A percentile compares a stretch with the other conserved stretches of the same genome.
Evolutionary conservation across 108 stramenopile genomes (phyloP).

Genomic region (Cyclotella baltica): DNA sequence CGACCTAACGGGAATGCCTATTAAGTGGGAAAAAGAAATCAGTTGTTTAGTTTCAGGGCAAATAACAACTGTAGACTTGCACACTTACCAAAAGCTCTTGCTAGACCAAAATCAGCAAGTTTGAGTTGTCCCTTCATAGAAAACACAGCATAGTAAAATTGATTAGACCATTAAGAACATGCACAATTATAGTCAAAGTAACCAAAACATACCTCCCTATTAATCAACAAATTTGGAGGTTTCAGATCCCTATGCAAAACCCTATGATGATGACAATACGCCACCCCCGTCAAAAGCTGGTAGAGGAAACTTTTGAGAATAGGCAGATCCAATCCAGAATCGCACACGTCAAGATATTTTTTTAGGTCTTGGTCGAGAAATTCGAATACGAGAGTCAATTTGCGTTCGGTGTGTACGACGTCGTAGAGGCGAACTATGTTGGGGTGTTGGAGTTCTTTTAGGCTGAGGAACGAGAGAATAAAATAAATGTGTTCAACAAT

Average conservation of each 20-base stretch:
- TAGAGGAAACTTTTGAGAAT: constrained; percentile 96
- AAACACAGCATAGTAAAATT: neutral
- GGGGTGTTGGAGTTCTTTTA: constrained; percentile 95
- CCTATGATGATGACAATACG: constrained; percentile 98
- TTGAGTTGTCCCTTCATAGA: constrained; percentile 85
- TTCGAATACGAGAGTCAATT: constrained; percentile 98
- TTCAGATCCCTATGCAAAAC: constrained; percentile 98
- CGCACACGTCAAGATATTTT: constrained; percentile 96
- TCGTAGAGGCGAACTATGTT: constrained; percentile 98
- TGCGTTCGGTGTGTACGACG: constrained; percentile 98
- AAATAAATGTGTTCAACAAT: too few species aligned
- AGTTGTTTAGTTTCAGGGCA: neutral
- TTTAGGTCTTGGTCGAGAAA: constrained; percentile 99
- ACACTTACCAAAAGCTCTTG: constrained; percentile 87
- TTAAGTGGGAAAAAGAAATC: neutral
- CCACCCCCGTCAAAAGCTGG: constrained; percentile 97
- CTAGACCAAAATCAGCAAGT: constrained; percentile 99
- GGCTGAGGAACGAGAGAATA: constrained; percentile 21
- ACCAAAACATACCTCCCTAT: constrained; percentile 70
- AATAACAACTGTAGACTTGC: neutral
- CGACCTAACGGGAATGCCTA: constrained; percentile 91
- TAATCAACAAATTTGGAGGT: constrained; percentile 96
- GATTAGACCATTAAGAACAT: neutral
- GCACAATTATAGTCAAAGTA: neutral
- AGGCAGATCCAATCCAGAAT: constrained; percentile 89